phyloP scores from a whole-genome alignment of 495 filamentous ascomycete genomes.

The Cenococcum geophilum region DNA sequence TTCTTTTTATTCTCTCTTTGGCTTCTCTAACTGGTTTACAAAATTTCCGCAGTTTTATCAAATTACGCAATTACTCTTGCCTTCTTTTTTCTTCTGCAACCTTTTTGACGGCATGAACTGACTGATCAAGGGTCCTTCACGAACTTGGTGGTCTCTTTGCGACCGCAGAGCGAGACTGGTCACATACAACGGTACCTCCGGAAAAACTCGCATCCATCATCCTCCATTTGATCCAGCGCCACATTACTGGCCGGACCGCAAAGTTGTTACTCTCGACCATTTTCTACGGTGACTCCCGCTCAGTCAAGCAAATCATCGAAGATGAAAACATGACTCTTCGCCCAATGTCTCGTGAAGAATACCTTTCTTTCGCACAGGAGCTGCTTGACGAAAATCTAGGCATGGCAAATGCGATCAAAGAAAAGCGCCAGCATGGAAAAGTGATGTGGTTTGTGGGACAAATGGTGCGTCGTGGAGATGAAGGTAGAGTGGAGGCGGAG shows the following conservation, averaged over 20 bases:
- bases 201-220: conserved; percentile 62
- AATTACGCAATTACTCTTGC: neutral
- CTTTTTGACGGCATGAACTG: neutral
- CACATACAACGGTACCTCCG: conserved; percentile 51
- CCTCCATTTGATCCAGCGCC: conserved; percentile 52
- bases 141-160: conserved; percentile 74
- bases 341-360: conserved; percentile 55
- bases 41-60: no score
- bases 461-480: conserved; percentile 74
- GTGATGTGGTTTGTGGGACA: conserved; percentile 82
- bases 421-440: conserved; percentile 63
- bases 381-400: conserved; percentile 51
- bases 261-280: conserved; percentile 64
- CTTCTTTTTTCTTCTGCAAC: neutral
- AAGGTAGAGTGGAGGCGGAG: conserved; percentile 70
- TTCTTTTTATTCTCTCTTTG: no score
- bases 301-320: conserved; percentile 56
- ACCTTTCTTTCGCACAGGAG: conserved; percentile 49
- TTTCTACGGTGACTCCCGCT: conserved; percentile 46
- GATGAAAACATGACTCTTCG: conserved; percentile 59
- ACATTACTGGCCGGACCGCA: conserved; percentile 62
- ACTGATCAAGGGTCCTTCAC: conserved; percentile 66
- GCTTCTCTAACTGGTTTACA: no score
- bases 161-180: conserved; percentile 49
- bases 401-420: conserved; percentile 62